Evolutionary conservation across 352 stramenopile genomes (phyloP).

Genomic region (Blastocystis sp.): DNA sequence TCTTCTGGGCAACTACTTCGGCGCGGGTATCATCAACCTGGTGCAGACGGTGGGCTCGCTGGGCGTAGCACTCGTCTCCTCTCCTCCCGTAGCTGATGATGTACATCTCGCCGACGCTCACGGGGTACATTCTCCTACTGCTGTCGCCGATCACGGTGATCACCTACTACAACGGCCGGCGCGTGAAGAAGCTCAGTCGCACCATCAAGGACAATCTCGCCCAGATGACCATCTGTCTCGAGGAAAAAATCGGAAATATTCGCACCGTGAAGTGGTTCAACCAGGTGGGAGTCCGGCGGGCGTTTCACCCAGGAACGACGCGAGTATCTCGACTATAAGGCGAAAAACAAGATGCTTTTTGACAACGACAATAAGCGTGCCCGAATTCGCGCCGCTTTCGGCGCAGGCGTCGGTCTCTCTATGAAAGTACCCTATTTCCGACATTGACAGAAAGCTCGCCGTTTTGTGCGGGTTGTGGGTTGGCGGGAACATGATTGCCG

Average conservation of each 20-base stretch:
- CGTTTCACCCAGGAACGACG: neutral
- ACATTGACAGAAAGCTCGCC: neutral
- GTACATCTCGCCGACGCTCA: conserved; percentile 50
- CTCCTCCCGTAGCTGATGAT: neutral
- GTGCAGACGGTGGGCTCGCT: conserved; percentile 36
- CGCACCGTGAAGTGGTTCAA: conserved; percentile 56
- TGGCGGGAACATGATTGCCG: conserved; percentile 49
- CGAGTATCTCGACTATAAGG: conserved; percentile 54
- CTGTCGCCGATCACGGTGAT: conserved; percentile 39
- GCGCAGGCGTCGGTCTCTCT: conserved; percentile 17
- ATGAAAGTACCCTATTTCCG: neutral
- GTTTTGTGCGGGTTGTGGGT: conserved; percentile 39
- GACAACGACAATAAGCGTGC: conserved; percentile 51
- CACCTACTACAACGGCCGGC: conserved; percentile 33
- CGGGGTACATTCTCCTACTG: conserved; percentile 39
- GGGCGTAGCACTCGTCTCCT: neutral
- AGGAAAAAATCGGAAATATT: conserved; percentile 52
- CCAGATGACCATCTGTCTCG: conserved; percentile 47
- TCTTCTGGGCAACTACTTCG: conserved; percentile 50
- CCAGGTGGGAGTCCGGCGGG: neutral
- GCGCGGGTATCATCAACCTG: conserved; percentile 40
- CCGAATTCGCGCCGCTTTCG: conserved; percentile 45
- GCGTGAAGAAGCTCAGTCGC: conserved; percentile 40
- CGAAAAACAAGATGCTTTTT: conserved; percentile 37
- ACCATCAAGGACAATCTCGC: conserved; percentile 51